These are phyloP conservation scores for Apostasia ramifera DNA, from an alignment of 106 monocot genomes.

Conservation along the genomic window DNA sequence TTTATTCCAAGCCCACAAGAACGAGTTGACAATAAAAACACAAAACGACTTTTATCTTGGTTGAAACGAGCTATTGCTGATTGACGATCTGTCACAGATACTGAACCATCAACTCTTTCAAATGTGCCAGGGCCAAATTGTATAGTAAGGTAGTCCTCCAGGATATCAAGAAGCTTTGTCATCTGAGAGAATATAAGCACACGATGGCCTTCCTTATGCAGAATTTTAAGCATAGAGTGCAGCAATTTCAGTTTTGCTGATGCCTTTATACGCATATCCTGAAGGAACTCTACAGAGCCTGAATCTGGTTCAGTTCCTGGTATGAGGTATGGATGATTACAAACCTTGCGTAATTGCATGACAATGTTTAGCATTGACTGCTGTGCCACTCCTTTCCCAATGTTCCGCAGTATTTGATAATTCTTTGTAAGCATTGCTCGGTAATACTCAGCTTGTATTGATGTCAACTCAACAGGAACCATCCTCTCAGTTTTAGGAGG, in stretches of 20 bases:
- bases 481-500: conserved; percentile 94
- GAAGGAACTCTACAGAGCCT: conserved; percentile 79
- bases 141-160: conserved; percentile 80
- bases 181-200: conserved; percentile 97
- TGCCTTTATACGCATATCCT: conserved; percentile 97
- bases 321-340: conserved; percentile 99
- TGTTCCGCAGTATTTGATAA: conserved; percentile 81
- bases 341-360: conserved; percentile 95
- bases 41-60: conserved; percentile 85
- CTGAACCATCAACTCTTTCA: conserved; percentile 96
- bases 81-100: conserved; percentile 85
- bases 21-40: conserved; percentile 89
- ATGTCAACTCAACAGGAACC: conserved; percentile 92
- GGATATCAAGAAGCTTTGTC: conserved; percentile 99
- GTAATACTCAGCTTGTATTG: conserved; percentile 94
- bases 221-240: conserved; percentile 87
- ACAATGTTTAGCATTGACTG: conserved; percentile 96
- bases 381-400: conserved; percentile 82
- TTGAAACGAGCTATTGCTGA: conserved; percentile 91
- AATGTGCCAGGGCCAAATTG: conserved; percentile 87
- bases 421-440: conserved; percentile 97
- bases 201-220: conserved; percentile 86
- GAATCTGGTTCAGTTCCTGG: conserved; percentile 93
- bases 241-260: conserved; percentile 80
- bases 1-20: conserved; percentile 98